Evolutionary conservation across 1,284 basidiomycete species (phyloP), one percentile per base, ranked within the genome.

Genomic region (Kwoniella shivajii): DNA sequence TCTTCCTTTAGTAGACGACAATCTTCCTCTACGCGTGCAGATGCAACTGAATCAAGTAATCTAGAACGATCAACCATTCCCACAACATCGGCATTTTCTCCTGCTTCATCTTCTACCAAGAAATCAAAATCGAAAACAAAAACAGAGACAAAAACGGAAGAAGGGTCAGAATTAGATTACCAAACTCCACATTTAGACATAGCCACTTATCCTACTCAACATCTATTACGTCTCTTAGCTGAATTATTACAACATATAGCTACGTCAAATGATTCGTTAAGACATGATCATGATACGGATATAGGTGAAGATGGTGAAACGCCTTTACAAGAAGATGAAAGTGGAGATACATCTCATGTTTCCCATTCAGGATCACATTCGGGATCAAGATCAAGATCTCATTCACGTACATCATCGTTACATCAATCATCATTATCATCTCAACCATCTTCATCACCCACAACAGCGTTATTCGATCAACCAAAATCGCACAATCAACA

Each of bases 201-300:
- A 16, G 82, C 81, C 13, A 79, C 77, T 2, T 84, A 80, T 61
- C 82, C 84, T 0, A 79, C 83, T 0, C 75, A 78, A 31, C 80
- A 92, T 54, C 84, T 99, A 11, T 83, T 99, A 43, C 86, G 85
- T 30, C 85, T 96, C 14, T 86, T 99, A n/a, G 93, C 95, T 0
- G 86, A 86, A 2, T 81, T 98, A 14, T 83, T 99, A 57, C 87
- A 90, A 45, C 90, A 93, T 77, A 97, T 98, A 72, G 92, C 95
- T 4, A 85, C 86, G 2, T 87, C 91, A 4, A 98, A 98, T 76
- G 94, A 97, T 79, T 82, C 75, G 20, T 68, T 80, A 18, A 71
- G 78, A 14, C 64, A 69, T 13, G 74, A 77, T 20, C 79, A 50
- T 77, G 57, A 66, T 18, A 61, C 61, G 7, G 63, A 57, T n/a